Evolutionary conservation across 1,284 basidiomycete species (phyloP), one percentile per base, ranked within the genome.

Genomic region (Cronartium ribicola): DNA sequence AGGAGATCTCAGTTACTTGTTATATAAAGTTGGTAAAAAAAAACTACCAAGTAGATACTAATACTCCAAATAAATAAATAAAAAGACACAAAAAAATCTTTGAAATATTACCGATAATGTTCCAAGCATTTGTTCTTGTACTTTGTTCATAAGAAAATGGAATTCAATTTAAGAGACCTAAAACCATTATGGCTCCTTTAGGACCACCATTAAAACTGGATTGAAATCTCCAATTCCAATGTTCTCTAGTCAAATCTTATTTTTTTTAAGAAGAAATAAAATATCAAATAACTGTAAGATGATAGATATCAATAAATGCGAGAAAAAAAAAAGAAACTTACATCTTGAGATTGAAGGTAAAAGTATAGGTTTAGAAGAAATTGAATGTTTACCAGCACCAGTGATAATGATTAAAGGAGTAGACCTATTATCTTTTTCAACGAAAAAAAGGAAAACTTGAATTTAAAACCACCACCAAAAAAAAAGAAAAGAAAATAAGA

Each of bases 301-400:
- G 17, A 51, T n/a, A 51, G 5, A n/a, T 6, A 51, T 51, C 6
- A 10, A 20, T 51, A 2, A 51, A 51, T 51, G 11, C 17, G 5
- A 7, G 22, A 6, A 10, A 51, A 51, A 51, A 10, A 14, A 14
- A 2, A n/a, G n/a, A 22, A 11, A 57, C 51, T 66, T 14, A 73
- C 70, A 76, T 71, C 77, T 78, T 11, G 75, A 76, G 20, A 81
- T 77, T 8, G 79, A 78, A 0, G 81, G 81, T 0, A 79, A 77
- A 29, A 81, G 70, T n/a, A 81, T 78, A 4, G 81, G 78, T 11
- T 78, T 77, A 57, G 78, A 76, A 39, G 79, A 76, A 11, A 76
- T 75, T 59, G 78, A 79, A 68, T 81, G 81, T 59, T 77, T 71
- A 8, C 81, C 81, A 5, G 80, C 79, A 5, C 81, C 81, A 22